Evolutionary conservation across 1,139 yeast genomes (phyloP).

Genomic region (Magnusiomyces magnusii): DNA sequence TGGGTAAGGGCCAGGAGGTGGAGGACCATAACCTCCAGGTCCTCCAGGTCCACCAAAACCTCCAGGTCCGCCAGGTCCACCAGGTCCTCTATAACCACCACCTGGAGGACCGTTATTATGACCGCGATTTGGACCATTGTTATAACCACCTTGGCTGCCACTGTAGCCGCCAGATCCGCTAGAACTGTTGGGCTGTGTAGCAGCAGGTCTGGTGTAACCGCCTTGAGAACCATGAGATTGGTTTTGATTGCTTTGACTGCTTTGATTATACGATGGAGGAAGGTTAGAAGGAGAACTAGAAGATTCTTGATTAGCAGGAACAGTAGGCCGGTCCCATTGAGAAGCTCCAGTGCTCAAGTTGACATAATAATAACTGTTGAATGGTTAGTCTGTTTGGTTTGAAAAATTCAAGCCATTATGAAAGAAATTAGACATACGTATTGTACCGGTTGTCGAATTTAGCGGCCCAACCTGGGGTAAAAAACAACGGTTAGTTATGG

Average conservation of each 20-base stretch:
- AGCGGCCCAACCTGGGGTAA: constrained; percentile 68
- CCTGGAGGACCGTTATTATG: constrained; percentile 7
- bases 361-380: constrained; percentile 61
- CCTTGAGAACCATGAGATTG: constrained; percentile 20
- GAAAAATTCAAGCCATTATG: constrained; percentile 4
- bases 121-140: background rate
- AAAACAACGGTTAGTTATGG: background rate
- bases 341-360: constrained; percentile 63
- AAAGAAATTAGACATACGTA: constrained; percentile 36
- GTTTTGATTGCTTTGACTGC: no score
- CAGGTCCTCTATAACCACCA: constrained; percentile 2
- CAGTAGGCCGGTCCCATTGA: constrained; percentile 79
- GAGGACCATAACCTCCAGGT: background rate
- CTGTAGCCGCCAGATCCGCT: constrained; percentile 4
- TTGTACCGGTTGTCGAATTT: constrained; percentile 78
- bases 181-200: no score
- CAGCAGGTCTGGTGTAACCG: no score
- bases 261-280: no score
- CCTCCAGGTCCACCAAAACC: background rate
- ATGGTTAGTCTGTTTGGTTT: no score
- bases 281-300: no score
- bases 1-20: constrained; percentile 22
- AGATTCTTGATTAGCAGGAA: no score
- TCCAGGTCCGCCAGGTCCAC: no score
- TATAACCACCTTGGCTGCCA: constrained; percentile 5